phyloP scores from a whole-genome alignment of 352 stramenopile genomes.

The Phytophthora kernoviae region DNA sequence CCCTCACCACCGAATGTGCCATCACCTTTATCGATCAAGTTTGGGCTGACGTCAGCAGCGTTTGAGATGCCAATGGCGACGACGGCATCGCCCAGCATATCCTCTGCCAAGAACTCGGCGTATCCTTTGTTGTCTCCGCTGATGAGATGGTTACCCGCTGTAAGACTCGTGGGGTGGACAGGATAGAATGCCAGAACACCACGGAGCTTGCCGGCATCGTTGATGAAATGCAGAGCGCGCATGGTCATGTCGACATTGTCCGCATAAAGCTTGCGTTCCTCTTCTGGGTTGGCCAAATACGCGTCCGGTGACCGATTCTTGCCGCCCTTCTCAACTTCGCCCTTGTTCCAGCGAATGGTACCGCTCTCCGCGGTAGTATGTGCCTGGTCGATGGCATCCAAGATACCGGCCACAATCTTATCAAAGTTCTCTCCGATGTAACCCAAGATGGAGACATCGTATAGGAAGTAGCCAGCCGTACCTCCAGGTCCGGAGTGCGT shows the following conservation, averaged over 20 bases:
- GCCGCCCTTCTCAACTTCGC: conserved; percentile 31
- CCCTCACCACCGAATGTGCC: conserved; percentile 45
- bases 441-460: conserved; percentile 49
- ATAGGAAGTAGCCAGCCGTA: conserved; percentile 76
- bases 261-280: conserved; percentile 54
- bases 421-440: conserved; percentile 64
- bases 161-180: conserved; percentile 80
- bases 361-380: conserved; percentile 50
- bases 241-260: conserved; percentile 71
- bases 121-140: conserved; percentile 80
- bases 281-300: conserved; percentile 68
- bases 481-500: conserved; percentile 77
- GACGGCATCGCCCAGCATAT: conserved; percentile 26
- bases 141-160: conserved; percentile 64
- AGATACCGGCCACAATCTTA: conserved; percentile 61
- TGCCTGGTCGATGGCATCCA: conserved; percentile 56
- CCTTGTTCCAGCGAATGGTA: conserved; percentile 40
- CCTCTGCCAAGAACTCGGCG: conserved; percentile 42
- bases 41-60: conserved; percentile 44
- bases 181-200: conserved; percentile 67
- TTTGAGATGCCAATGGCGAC: conserved; percentile 49
- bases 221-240: conserved; percentile 56
- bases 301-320: conserved; percentile 70
- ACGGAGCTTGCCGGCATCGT: conserved; percentile 28
- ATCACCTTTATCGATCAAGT: conserved; percentile 44